Conservation (phyloP, 1,284 basidiomycete genomes). For the Rhodotorula sp. region DNA sequence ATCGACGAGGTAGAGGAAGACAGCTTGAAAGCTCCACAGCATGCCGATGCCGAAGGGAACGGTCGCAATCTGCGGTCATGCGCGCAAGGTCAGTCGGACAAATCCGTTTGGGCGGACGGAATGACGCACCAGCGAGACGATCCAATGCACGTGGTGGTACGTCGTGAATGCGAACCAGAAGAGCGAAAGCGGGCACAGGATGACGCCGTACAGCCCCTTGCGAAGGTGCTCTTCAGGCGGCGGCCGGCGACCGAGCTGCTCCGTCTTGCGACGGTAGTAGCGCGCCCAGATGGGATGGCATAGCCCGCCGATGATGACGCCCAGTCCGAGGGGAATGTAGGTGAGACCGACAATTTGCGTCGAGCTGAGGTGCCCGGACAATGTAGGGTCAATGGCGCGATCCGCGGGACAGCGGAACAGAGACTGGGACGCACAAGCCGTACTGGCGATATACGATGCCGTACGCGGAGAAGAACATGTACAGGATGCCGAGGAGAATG, state of each 20-base stretch:
- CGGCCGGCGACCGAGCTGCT: constrained; percentile 53
- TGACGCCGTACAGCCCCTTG: constrained; percentile 67
- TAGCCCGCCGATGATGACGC: constrained; percentile 61
- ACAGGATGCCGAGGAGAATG: constrained; percentile 71
- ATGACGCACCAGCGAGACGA: constrained; percentile 29
- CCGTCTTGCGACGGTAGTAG: constrained; percentile 47
- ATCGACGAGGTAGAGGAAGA: constrained; percentile 58
- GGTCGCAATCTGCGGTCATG: constrained; percentile 42
- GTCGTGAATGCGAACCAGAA: constrained; percentile 74
- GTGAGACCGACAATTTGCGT: constrained; percentile 62
- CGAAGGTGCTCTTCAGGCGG: constrained; percentile 70
- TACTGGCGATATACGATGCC: constrained; percentile 69
- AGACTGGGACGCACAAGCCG: constrained; percentile 55
- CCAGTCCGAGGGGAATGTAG: constrained; percentile 72
- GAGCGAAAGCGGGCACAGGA: constrained; percentile 67
- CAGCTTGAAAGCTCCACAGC: constrained; percentile 65
- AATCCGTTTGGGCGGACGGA: too few species aligned
- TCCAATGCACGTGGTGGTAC: constrained; percentile 69
- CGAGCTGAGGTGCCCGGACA: background rate
- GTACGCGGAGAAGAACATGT: constrained; percentile 68
- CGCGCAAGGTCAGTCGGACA: background rate
- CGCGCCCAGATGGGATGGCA: constrained; percentile 67
- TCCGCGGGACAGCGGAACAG: too few species aligned
- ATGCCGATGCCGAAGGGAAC: constrained; percentile 64
- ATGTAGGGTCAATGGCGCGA: background rate